Evolutionary conservation across 2,329 filamentous ascomycete species (phyloP).

Genomic region (Karstenula rhodostoma): DNA sequence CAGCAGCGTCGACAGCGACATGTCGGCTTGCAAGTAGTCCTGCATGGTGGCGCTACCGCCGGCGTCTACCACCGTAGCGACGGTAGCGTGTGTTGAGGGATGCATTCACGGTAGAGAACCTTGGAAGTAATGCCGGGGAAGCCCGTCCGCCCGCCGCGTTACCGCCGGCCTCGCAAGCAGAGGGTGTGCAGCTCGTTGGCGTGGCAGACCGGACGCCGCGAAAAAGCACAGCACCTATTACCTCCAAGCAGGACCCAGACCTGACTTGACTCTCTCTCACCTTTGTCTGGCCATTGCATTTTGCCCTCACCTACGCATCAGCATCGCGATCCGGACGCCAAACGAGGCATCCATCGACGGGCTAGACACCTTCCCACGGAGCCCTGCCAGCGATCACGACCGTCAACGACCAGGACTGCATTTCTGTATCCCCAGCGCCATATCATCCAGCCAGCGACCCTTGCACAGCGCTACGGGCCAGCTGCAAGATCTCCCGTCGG

Average conservation of each 20-base stretch:
- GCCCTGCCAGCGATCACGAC: constrained; percentile 14
- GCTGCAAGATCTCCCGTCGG: constrained; percentile 33
- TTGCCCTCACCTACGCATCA: not conserved
- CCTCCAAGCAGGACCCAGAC: not conserved
- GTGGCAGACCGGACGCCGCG: not conserved
- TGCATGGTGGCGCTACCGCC: not conserved
- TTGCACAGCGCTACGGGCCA: constrained; percentile 29
- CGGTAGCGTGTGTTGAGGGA: constrained; percentile 7
- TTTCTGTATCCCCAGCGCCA: not conserved
- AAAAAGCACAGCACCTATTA: constrained; percentile 9
- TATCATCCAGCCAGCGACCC: constrained; percentile 24
- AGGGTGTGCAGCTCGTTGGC: constrained; percentile 1
- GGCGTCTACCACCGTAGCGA: constrained; percentile 2
- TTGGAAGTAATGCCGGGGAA: constrained; percentile 6
- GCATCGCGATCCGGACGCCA: not conserved
- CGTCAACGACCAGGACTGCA: not conserved
- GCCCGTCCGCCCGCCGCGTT: constrained; percentile 5
- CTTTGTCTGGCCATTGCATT: not conserved
- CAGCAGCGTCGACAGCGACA: not conserved
- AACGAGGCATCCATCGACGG: not conserved
- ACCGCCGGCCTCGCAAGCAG: constrained; percentile 1
- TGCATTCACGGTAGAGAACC: constrained; percentile 10
- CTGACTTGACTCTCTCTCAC: not conserved
- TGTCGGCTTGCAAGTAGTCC: not conserved
- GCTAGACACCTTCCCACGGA: not conserved